Evolutionary conservation across 2,329 filamentous ascomycete genomes (phyloP).

Genomic region (Exophiala sideris): DNA sequence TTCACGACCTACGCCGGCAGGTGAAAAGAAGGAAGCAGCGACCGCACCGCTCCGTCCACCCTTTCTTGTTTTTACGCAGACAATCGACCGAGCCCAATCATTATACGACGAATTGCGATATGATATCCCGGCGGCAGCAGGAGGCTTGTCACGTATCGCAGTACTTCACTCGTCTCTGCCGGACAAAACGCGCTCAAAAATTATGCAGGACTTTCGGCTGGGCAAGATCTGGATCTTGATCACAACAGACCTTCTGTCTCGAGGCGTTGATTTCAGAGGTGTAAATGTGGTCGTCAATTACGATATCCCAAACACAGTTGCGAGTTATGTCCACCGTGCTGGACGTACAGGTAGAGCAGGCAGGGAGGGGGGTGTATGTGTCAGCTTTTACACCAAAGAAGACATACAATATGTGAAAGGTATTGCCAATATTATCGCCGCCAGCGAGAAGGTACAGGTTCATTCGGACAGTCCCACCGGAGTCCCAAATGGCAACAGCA

Average conservation of each 20-base stretch:
- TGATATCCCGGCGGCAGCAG: slow-evolving; percentile 86
- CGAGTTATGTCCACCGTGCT: slow-evolving; percentile 88
- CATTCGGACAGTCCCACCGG: slow-evolving; percentile 27
- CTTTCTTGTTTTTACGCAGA: slow-evolving; percentile 94
- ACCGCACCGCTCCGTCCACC: slow-evolving; percentile 67
- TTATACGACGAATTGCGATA: slow-evolving; percentile 88
- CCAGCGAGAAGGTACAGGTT: slow-evolving; percentile 68
- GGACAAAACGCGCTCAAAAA: slow-evolving; percentile 67
- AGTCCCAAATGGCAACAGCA: slow-evolving; percentile 40
- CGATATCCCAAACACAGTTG: slow-evolving; percentile 87
- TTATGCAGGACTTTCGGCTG: slow-evolving; percentile 85
- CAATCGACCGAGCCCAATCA: slow-evolving; percentile 83
- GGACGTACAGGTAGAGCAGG: slow-evolving; percentile 88
- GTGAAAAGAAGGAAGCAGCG: slow-evolving; percentile 46
- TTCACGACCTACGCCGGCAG: slow-evolving; percentile 43
- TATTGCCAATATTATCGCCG: slow-evolving; percentile 87
- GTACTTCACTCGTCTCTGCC: slow-evolving; percentile 86
- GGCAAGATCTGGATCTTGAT: slow-evolving; percentile 96
- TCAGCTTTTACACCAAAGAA: slow-evolving; percentile 94
- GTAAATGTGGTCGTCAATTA: slow-evolving; percentile 97
- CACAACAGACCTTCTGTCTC: slow-evolving; percentile 87
- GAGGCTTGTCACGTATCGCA: slow-evolving; percentile 78
- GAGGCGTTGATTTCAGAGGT: slow-evolving; percentile 90
- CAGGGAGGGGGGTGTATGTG: slow-evolving; percentile 78
- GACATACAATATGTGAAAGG: slow-evolving; percentile 87